These are phyloP conservation scores for Candida hungchunana DNA, from an alignment of 805 yeast species.

Conservation along the genomic window DNA sequence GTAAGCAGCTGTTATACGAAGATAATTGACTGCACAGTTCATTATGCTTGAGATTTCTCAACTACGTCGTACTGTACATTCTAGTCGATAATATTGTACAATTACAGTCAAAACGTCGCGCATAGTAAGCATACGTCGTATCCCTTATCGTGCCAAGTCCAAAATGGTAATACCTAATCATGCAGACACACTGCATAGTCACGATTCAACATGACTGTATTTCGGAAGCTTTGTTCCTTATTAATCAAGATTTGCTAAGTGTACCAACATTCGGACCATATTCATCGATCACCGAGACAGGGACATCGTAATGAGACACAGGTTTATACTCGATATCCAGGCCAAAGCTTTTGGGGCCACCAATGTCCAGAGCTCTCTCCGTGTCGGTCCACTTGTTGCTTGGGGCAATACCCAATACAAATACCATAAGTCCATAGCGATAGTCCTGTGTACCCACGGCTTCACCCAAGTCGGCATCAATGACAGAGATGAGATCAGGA, in stretches of 20 bases:
- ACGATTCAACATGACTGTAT: too few species aligned
- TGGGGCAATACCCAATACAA: constrained; percentile 40
- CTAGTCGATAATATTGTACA: too few species aligned
- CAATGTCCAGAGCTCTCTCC: constrained; percentile 33
- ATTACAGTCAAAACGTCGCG: too few species aligned
- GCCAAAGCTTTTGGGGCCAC: constrained; percentile 36
- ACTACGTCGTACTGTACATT: too few species aligned
- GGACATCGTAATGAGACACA: constrained; percentile 29
- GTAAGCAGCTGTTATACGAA: too few species aligned
- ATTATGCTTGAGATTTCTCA: too few species aligned
- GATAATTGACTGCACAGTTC: too few species aligned
- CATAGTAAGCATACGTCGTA: too few species aligned
- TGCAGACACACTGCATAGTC: too few species aligned
- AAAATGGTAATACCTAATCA: too few species aligned
- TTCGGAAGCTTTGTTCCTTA: neutral
- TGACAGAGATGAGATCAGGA: constrained; percentile 43
- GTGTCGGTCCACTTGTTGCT: constrained; percentile 35
- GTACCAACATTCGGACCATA: constrained; percentile 12
- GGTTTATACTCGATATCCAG: constrained; percentile 36
- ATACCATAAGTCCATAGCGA: constrained; percentile 40
- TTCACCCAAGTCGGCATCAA: constrained; percentile 40
- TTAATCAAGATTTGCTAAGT: too few species aligned
- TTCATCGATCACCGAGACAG: constrained; percentile 37
- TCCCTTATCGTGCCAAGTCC: too few species aligned
- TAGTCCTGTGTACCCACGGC: constrained; percentile 48